phyloP scores from a whole-genome alignment of 768 basidiomycete genomes.

The Mycena metata region DNA sequence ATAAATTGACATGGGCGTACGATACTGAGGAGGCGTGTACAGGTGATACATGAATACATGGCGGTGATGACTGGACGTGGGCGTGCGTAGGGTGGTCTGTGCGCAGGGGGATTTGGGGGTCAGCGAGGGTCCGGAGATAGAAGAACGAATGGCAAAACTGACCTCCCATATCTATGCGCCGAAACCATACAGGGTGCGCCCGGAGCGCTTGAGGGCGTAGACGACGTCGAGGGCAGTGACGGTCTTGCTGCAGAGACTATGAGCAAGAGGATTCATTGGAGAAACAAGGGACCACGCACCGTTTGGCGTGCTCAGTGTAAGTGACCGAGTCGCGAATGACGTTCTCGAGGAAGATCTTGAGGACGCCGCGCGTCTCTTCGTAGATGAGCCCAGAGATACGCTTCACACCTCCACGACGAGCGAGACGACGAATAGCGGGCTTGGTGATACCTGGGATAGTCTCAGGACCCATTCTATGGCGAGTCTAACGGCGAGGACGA shows the following conservation, averaged over 20 bases:
- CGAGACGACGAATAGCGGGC: constrained; percentile 14
- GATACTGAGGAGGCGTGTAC: constrained; percentile 6
- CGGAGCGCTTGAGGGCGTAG: constrained; percentile 87
- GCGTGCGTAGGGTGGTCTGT: constrained; percentile 6
- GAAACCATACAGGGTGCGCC: constrained; percentile 93
- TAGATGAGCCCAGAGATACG: constrained; percentile 8
- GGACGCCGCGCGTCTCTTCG: constrained; percentile 12
- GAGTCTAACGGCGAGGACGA: constrained; percentile 42
- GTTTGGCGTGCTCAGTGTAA: constrained; percentile 12
- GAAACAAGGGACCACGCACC: constrained; percentile 75
- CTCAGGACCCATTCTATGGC: constrained; percentile 22
- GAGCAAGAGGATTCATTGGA: constrained; percentile 77
- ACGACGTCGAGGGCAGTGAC: constrained; percentile 96
- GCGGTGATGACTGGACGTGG: not conserved
- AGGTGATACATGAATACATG: constrained; percentile 20
- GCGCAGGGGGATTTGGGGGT: constrained; percentile 16
- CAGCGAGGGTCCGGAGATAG: not conserved
- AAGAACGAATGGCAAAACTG: not conserved
- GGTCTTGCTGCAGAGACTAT: constrained; percentile 69
- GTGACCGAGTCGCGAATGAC: constrained; percentile 12
- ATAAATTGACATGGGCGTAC: constrained; percentile 24
- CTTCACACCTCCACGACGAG: constrained; percentile 11
- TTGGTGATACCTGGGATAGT: constrained; percentile 45
- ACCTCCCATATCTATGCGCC: constrained; percentile 62
- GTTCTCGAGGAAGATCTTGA: constrained; percentile 18